These are phyloP conservation scores for Pestalotiopsis sp. DNA, from an alignment of 2,329 filamentous ascomycete species.

Conservation along the genomic window DNA sequence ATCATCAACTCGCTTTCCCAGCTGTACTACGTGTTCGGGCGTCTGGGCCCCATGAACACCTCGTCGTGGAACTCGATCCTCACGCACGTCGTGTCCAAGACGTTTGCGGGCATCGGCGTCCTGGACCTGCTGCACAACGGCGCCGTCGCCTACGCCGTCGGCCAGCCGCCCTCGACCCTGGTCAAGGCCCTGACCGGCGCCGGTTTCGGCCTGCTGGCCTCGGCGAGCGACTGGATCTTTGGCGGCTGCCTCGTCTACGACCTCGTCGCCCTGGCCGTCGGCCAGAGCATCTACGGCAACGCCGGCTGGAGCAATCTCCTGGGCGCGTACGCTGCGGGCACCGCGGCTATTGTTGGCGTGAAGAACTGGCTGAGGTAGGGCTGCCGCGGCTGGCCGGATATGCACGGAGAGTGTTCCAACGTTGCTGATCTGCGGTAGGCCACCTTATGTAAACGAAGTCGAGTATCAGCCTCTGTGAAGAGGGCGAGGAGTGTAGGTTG, in stretches of 20 bases:
- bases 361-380: slow-evolving; percentile 55
- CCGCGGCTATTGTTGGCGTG: slow-evolving; percentile 53
- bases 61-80: slow-evolving; percentile 52
- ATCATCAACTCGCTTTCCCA: slow-evolving; percentile 57
- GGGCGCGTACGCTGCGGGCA: slow-evolving; percentile 51
- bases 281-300: slow-evolving; percentile 48
- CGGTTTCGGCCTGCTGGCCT: slow-evolving; percentile 51
- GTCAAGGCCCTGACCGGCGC: slow-evolving; percentile 56
- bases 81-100: slow-evolving; percentile 60
- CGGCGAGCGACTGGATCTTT: slow-evolving; percentile 61
- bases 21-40: slow-evolving; percentile 53
- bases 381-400: slow-evolving; percentile 20
- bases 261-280: slow-evolving; percentile 54
- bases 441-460: slow-evolving; percentile 14
- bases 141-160: slow-evolving; percentile 56
- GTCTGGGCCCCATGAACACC: slow-evolving; percentile 52
- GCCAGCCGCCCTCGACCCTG: slow-evolving; percentile 43
- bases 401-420: background rate
- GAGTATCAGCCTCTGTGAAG: slow-evolving; percentile 14
- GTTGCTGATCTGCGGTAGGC: slow-evolving; percentile 11
- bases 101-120: slow-evolving; percentile 62
- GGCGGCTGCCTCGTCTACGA: slow-evolving; percentile 63
- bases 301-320: slow-evolving; percentile 52
- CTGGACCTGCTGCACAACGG: slow-evolving; percentile 63
- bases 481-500: background rate